phyloP scores from a whole-genome alignment of 495 filamentous ascomycete species.

The Neurospora tetrasperma region DNA sequence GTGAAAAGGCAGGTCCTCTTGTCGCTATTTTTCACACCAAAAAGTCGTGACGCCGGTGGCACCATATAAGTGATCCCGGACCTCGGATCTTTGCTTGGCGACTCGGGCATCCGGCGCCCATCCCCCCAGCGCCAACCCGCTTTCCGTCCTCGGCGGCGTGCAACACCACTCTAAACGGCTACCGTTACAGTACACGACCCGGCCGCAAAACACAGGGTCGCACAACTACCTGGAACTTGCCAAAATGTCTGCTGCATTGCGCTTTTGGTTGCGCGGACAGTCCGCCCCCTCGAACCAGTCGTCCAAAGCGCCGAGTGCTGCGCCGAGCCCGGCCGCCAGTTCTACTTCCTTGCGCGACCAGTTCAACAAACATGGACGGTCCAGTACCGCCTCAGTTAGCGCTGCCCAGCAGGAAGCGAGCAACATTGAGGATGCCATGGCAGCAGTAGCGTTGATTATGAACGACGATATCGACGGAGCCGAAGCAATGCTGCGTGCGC shows the following conservation, averaged over 20 bases:
- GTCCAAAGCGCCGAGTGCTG: slow-evolving; percentile 9
- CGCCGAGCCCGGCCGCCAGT: slow-evolving; percentile 17
- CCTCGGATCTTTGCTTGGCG: background rate
- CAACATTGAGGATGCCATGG: slow-evolving; percentile 41
- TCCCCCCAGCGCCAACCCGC: background rate
- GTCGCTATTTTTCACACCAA: background rate
- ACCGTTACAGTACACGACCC: background rate
- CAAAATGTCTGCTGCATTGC: slow-evolving; percentile 20
- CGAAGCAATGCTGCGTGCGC: slow-evolving; percentile 60
- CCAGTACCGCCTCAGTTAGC: slow-evolving; percentile 17
- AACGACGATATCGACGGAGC: slow-evolving; percentile 89
- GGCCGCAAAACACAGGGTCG: background rate
- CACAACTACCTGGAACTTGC: background rate
- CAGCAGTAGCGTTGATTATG: slow-evolving; percentile 54
- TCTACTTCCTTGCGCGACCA: slow-evolving; percentile 1
- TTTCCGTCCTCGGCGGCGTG: background rate
- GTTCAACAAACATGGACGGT: slow-evolving; percentile 12
- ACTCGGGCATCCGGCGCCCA: background rate
- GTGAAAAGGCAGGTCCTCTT: background rate
- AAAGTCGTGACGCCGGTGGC: background rate
- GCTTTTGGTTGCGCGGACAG: slow-evolving; percentile 22
- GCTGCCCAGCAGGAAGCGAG: slow-evolving; percentile 16
- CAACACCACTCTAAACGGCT: background rate
- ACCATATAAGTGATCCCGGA: background rate
- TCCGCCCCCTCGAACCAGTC: slow-evolving; percentile 16